Conservation (phyloP, 1,284 basidiomycete genomes). For the Rhodotorula sp. region DNA sequence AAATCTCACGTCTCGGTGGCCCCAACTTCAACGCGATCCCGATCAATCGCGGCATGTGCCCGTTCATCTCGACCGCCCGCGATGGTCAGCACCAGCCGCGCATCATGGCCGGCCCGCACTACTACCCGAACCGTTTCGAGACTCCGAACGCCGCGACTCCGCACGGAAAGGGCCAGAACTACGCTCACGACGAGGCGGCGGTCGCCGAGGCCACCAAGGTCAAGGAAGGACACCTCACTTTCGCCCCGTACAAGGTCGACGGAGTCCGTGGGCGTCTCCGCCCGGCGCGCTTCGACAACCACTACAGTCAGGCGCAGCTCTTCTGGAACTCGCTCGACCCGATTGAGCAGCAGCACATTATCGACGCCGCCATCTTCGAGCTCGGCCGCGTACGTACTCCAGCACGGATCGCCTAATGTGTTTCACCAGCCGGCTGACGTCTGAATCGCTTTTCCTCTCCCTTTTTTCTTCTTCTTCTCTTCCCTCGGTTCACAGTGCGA, state of each 20-base stretch:
- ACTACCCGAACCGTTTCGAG: conserved; percentile 63
- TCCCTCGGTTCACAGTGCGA: conserved; percentile 55
- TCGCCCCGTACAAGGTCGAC: conserved; percentile 51
- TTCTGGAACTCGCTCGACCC: conserved; percentile 71
- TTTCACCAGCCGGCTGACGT: not conserved
- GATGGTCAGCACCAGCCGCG: conserved; percentile 63
- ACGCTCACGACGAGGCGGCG: conserved; percentile 15
- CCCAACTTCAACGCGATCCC: conserved; percentile 59
- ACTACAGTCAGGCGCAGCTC: conserved; percentile 56
- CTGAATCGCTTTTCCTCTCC: not conserved
- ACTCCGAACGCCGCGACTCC: conserved; percentile 48
- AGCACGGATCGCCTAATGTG: not conserved
- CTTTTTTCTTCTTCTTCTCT: not conserved
- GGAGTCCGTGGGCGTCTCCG: conserved; percentile 58
- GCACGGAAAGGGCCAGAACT: conserved; percentile 38
- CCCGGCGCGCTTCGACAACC: conserved; percentile 24
- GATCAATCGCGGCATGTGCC: conserved; percentile 77
- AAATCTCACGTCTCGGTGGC: conserved; percentile 54
- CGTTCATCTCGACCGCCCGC: conserved; percentile 62
- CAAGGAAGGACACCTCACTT: conserved; percentile 18
- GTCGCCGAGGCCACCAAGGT: conserved; percentile 13
- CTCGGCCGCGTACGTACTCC: conserved; percentile 51
- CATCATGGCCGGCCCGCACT: conserved; percentile 67
- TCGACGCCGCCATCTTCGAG: conserved; percentile 69
- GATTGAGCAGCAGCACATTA: conserved; percentile 66